Evolutionary conservation across 192 early-diverging fungal genomes (phyloP), one percentile per base, ranked within the genome.

Genomic region (Podila horticola): DNA sequence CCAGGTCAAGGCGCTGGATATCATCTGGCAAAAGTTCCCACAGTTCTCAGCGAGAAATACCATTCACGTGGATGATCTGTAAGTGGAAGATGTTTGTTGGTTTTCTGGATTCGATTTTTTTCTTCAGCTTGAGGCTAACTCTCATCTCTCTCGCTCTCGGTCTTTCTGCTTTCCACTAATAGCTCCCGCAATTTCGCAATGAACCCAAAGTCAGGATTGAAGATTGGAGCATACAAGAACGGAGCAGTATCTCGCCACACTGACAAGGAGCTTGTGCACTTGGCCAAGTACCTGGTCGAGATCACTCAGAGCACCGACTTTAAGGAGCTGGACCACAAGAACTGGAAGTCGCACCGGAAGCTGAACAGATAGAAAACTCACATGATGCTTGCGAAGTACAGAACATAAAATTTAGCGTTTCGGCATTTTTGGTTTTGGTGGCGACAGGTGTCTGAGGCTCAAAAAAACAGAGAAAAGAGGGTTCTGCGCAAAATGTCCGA

Each of bases 1-100:
- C 29, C 90, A 93, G 74, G 92, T 94, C 36, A 94, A 94, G 73
- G 83, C 93, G 15, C 75, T 94, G 28, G 88, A 90, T 64, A 86
- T 90, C 55, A 92, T 92, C 19, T 90, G 88, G 86, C n/a, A 79
- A 38, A 79, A 87, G 69, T 90, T 90, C 30, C 87, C 88, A 1
- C 77, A 84, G 62, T 92, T 84, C 49, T 67, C 64, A 20, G 67
- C 67, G 7, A 70, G 72, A 11, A 92, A 92, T 71, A 94, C 93
- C 0, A 84, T 93, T 22, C 93, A 94, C 55, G 72, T 94, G 4
- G 93, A 94, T 62, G 93, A 94, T 57, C 66, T 94, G 73, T 81
- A 73, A 69, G 70, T 45, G 1, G 41, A 13, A 45, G 41, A 8
- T 58, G n/a, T 19, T 11, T 5, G 50, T 0, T 49, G 4, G 9